phyloP scores from a whole-genome alignment of 305 asterid species.

The Solanum hybrid region DNA sequence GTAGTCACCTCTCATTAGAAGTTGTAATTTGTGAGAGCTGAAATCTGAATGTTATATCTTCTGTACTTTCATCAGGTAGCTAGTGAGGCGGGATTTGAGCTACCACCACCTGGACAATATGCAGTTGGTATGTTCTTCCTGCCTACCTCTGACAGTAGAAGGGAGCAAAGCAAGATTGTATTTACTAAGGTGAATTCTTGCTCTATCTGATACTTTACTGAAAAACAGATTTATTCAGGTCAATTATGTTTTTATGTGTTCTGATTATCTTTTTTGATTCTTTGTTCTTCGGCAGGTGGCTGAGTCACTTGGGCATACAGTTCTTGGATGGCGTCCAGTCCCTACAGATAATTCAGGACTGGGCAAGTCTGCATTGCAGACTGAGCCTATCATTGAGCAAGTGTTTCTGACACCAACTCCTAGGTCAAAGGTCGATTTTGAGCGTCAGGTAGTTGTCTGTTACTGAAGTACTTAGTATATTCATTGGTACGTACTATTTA shows the following conservation, averaged over 20 bases:
- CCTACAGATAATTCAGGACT: constrained; percentile 86
- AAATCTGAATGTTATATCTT: neutral
- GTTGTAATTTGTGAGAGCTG: neutral
- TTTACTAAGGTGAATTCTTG: constrained; percentile 58
- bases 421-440: constrained; percentile 74
- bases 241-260: neutral
- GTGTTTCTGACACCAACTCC: constrained; percentile 88
- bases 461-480: neutral
- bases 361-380: constrained; percentile 91
- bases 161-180: constrained; percentile 88
- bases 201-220: neutral
- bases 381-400: constrained; percentile 95
- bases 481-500: neutral
- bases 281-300: constrained; percentile 52
- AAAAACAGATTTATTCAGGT: neutral
- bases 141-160: constrained; percentile 81
- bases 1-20: neutral
- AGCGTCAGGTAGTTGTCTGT: constrained; percentile 64
- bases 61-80: constrained; percentile 36
- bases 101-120: constrained; percentile 85
- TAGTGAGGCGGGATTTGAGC: constrained; percentile 71
- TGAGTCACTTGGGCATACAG: constrained; percentile 95
- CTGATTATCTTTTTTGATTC: neutral
- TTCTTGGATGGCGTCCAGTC: constrained; percentile 91
- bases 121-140: constrained; percentile 99